These are phyloP conservation scores for Hyaloscypha variabilis DNA, from an alignment of 495 filamentous ascomycete species.

Conservation along the genomic window DNA sequence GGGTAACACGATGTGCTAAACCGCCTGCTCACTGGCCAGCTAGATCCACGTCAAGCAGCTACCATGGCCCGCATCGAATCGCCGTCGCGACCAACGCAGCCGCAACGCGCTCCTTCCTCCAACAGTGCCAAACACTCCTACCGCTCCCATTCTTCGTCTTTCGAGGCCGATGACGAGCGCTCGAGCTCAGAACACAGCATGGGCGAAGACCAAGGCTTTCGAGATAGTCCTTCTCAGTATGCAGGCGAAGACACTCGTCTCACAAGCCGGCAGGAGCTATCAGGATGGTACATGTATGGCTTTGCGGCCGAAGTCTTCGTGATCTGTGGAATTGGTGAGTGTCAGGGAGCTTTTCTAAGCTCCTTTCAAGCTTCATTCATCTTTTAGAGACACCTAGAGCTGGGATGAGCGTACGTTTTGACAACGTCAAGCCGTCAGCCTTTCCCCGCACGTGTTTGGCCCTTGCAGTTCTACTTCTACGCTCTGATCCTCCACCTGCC, in stretches of 20 bases:
- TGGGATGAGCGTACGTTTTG: background rate
- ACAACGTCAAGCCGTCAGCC: too few species aligned
- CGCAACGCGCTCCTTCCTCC: conserved; percentile 20
- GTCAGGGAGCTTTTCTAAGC: conserved; percentile 3
- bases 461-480: background rate
- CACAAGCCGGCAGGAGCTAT: conserved; percentile 85
- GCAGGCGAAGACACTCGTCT: conserved; percentile 83
- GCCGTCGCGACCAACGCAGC: conserved; percentile 14
- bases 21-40: conserved; percentile 24
- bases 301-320: conserved; percentile 99
- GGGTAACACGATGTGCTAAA: conserved; percentile 23
- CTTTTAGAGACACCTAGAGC: background rate
- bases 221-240: conserved; percentile 52
- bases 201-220: conserved; percentile 25
- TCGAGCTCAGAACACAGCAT: conserved; percentile 47
- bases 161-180: conserved; percentile 66
- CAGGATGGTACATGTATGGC: conserved; percentile 94
- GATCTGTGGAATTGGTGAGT: conserved; percentile 74
- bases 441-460: too few species aligned
- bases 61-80: conserved; percentile 24
- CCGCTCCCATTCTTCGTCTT: conserved; percentile 43
- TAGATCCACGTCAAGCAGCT: background rate
- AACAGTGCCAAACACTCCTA: conserved; percentile 31
- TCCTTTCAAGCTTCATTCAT: background rate
- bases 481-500: background rate